These are phyloP conservation scores for Thoreauomyces humboldtii DNA, from an alignment of 192 early-diverging fungal species.

Conservation along the genomic window DNA sequence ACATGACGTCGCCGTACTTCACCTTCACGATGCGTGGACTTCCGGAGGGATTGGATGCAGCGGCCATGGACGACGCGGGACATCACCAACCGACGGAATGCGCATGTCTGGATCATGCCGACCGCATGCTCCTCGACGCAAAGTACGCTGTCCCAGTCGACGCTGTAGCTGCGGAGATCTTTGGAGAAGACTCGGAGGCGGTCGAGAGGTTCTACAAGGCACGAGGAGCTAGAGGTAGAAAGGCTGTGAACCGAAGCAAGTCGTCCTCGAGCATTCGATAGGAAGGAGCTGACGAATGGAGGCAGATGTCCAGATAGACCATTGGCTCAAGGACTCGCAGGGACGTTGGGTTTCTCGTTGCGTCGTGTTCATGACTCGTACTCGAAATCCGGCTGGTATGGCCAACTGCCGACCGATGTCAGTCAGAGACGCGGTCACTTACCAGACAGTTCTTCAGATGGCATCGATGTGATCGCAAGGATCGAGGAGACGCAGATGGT, in stretches of 20 bases:
- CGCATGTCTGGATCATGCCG: constrained; percentile 10
- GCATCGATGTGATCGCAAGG: neutral
- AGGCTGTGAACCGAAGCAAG: neutral
- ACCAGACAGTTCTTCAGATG: constrained; percentile 13
- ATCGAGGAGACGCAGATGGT: constrained; percentile 18
- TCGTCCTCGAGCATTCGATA: neutral
- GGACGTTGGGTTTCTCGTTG: constrained; percentile 16
- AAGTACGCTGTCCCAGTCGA: constrained; percentile 7
- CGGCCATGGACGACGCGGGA: too few species aligned
- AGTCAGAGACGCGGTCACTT: neutral
- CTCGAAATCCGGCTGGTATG: too few species aligned
- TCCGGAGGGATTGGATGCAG: too few species aligned
- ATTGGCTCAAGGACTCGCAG: neutral
- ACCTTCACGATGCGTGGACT: constrained; percentile 18
- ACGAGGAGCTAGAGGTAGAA: constrained; percentile 9
- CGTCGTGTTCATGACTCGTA: constrained; percentile 12
- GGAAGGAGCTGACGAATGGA: too few species aligned
- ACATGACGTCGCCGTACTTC: constrained; percentile 25
- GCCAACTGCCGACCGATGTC: neutral
- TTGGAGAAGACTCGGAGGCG: constrained; percentile 13
- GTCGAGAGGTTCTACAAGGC: neutral
- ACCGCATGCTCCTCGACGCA: constrained; percentile 6
- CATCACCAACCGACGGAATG: too few species aligned
- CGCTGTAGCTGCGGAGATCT: constrained; percentile 11
- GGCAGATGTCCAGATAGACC: constrained; percentile 21